phyloP scores from a whole-genome alignment of 345 rosid species.

The Sisymbrium altissimum region DNA sequence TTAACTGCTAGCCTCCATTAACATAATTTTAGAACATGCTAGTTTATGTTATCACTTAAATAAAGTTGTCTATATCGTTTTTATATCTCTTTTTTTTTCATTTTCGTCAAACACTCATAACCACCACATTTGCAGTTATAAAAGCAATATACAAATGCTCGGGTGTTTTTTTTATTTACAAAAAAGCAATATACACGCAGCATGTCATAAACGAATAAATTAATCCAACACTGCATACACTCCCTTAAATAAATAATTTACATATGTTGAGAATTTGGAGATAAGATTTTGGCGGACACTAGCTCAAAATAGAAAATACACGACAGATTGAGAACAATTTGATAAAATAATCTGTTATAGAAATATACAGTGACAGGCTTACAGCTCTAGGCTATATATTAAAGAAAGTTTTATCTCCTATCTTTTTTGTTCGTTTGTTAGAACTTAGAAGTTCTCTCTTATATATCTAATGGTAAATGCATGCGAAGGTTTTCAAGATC shows the following conservation, averaged over 20 bases:
- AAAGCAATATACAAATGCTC: slow-evolving; percentile 1
- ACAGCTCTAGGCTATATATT: no score
- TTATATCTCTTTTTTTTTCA: neutral
- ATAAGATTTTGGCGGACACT: neutral
- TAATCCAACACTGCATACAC: neutral
- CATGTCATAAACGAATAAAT: neutral
- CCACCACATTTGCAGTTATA: neutral
- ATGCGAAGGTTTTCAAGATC: neutral
- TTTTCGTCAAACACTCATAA: neutral
- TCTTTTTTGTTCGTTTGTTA: no score
- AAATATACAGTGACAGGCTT: no score
- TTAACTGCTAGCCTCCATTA: no score
- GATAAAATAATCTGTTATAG: neutral
- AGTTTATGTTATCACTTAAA: neutral
- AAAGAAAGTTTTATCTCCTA: no score
- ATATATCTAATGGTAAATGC: neutral
- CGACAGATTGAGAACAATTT: neutral
- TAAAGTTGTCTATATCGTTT: neutral
- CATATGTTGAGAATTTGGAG: neutral
- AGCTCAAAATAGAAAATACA: neutral
- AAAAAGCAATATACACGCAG: slow-evolving; percentile 1
- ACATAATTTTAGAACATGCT: neutral
- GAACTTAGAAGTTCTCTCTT: no score
- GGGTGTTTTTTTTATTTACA: no score
- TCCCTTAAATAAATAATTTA: neutral